Conservation (phyloP, 1,139 yeast genomes). For the Blastobotrys petasosporus region DNA sequence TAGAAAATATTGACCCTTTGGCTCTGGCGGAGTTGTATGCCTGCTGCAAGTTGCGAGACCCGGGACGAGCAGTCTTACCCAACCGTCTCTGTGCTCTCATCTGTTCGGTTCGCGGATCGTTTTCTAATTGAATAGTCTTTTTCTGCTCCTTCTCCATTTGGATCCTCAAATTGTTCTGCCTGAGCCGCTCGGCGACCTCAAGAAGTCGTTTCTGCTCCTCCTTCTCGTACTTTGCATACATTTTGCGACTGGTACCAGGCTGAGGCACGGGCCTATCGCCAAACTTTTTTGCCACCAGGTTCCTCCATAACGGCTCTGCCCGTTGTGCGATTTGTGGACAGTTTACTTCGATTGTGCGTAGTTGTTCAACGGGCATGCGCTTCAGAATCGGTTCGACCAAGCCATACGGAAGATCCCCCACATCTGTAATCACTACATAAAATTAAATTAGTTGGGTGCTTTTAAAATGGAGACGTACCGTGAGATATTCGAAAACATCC, state of each 20-base stretch:
- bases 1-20: conserved; percentile 26
- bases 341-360: conserved; percentile 23
- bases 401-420: conserved; percentile 30
- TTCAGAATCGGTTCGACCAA: conserved; percentile 27
- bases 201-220: conserved; percentile 24
- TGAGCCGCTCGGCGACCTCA: conserved; percentile 25
- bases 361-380: conserved; percentile 25
- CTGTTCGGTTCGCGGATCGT: conserved; percentile 22
- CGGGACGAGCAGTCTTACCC: conserved; percentile 16
- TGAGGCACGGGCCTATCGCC: conserved; percentile 24
- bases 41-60: conserved; percentile 15
- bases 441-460: too few species aligned
- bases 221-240: conserved; percentile 22
- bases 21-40: conserved; percentile 11
- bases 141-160: conserved; percentile 24
- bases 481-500: conserved; percentile 11
- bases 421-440: conserved; percentile 25
- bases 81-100: conserved; percentile 16
- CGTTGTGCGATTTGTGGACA: conserved; percentile 24
- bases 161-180: conserved; percentile 21
- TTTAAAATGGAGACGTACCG: conserved; percentile 11
- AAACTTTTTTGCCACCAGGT: conserved; percentile 25
- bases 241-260: conserved; percentile 15
- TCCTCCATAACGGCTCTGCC: conserved; percentile 25
- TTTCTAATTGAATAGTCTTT: conserved; percentile 24